Evolutionary conservation across 1,284 basidiomycete species (phyloP).

Genomic region (Volvariella volvacea): DNA sequence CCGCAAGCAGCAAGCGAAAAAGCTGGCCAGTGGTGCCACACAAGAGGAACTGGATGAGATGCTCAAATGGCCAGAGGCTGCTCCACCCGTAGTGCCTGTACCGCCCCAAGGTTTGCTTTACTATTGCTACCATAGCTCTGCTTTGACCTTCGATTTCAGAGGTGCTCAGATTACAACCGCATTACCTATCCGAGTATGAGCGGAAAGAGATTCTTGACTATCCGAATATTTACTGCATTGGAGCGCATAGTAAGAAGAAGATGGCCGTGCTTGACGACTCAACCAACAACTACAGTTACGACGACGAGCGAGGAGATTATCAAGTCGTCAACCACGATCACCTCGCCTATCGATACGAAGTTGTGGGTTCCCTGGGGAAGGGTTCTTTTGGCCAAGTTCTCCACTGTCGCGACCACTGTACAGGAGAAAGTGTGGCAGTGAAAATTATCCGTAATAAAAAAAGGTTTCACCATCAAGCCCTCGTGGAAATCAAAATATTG

Average conservation of each 20-base stretch:
- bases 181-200: conserved; percentile 80
- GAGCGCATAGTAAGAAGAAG: conserved; percentile 78
- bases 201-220: conserved; percentile 89
- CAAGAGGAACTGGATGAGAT: conserved; percentile 87
- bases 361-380: conserved; percentile 90
- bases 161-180: conserved; percentile 39
- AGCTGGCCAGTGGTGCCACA: conserved; percentile 75
- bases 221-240: conserved; percentile 80
- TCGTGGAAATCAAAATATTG: conserved; percentile 98
- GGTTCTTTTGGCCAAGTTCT: conserved; percentile 98
- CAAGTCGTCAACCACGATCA: conserved; percentile 89
- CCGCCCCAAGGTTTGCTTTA: conserved; percentile 60
- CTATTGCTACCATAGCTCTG: no score
- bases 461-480: conserved; percentile 96
- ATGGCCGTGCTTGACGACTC: conserved; percentile 64
- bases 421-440: conserved; percentile 95
- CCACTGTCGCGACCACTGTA: conserved; percentile 93
- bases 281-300: conserved; percentile 92
- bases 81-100: conserved; percentile 61
- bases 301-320: conserved; percentile 98
- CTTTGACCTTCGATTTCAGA: conserved; percentile 29
- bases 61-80: conserved; percentile 89
- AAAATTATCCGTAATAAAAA: conserved; percentile 99
- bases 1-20: conserved; percentile 82
- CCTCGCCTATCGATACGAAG: conserved; percentile 93